Evolutionary conservation across 495 filamentous ascomycete genomes (phyloP), one percentile per base, ranked within the genome.

Genomic region (Elasticomyces elasticus): DNA sequence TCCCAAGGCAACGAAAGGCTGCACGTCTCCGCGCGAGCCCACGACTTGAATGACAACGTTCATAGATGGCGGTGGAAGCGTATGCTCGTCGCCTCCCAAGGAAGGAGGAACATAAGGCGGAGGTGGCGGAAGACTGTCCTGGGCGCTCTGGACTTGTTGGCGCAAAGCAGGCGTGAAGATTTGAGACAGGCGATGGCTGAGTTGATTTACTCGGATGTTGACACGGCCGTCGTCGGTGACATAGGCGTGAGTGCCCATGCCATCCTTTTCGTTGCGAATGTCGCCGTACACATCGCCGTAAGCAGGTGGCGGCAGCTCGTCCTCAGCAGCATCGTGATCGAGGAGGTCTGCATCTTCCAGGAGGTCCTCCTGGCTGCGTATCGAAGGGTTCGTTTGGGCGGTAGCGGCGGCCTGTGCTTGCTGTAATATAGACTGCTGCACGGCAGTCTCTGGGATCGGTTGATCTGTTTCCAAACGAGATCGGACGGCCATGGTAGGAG

Each of bases 161-260:
- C 76, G 70, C 43, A 89, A 65, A 31, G 83, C 78, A 0, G 86
- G 84, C 0, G 74, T 78, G n/a, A 89, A 69, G 24, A 92, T 68
- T 27, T 78, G 74, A 7, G 84, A 79, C 0, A 95, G 63, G 28
- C 77, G 73, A 23, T 75, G 67, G 55, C 77, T 78, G 60, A 79
- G 80, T 58, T 86, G 75, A 55, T 80, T 78, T 64, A 89, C 84
- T 52, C 82, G 80, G 69, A 90, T 88, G 58, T 87, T 77, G 56
- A 89, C 74, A 27, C 85, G 81, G 15, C 84, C 85, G 67, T 86
- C 83, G 57, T 76, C 79, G 74, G 70, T 67, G 41, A 82, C 64
- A 17, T 64, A 64, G 5, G 78, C 79, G 48, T 72, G 69, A 6
- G 79, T 78, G 56, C 76, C 69, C 58, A 81, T 67, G 19, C 75